phyloP scores from a whole-genome alignment of 805 yeast genomes.

The Yarrowia yakushimensis region DNA sequence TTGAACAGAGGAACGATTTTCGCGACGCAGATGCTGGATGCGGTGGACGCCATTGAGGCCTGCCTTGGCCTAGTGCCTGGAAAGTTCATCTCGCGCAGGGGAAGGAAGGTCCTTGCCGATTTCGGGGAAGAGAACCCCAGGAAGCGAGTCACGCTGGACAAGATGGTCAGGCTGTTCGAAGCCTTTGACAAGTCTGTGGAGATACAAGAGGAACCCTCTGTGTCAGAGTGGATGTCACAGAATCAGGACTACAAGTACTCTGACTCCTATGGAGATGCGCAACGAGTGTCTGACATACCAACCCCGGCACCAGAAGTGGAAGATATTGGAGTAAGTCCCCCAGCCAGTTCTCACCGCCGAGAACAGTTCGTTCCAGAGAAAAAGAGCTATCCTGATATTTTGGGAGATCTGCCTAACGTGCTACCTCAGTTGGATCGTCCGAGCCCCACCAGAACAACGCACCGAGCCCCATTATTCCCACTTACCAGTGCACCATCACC shows the following conservation, averaged over 20 bases:
- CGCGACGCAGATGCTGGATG: slow-evolving; percentile 11
- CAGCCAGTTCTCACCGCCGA: neutral
- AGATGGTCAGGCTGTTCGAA: slow-evolving; percentile 1
- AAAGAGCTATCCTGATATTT: neutral
- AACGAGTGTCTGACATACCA: neutral
- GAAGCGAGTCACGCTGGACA: neutral
- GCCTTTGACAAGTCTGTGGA: slow-evolving; percentile 6
- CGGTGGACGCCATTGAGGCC: slow-evolving; percentile 1
- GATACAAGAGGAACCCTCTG: neutral
- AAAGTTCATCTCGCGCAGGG: neutral
- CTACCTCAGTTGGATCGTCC: neutral
- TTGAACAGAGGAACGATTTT: neutral
- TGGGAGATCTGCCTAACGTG: neutral
- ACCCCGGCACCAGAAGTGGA: neutral
- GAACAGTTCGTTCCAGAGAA: neutral
- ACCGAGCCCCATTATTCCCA: neutral
- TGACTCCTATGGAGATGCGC: neutral
- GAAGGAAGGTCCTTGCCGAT: neutral
- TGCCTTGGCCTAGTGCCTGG: slow-evolving; percentile 3
- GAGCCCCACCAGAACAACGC: neutral
- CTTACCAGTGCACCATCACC: neutral
- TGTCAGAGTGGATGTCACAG: neutral
- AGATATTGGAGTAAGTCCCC: neutral
- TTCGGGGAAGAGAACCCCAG: neutral
- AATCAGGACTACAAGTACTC: neutral